Conservation (phyloP, 805 yeast genomes). For the Saturnispora quitensis region DNA sequence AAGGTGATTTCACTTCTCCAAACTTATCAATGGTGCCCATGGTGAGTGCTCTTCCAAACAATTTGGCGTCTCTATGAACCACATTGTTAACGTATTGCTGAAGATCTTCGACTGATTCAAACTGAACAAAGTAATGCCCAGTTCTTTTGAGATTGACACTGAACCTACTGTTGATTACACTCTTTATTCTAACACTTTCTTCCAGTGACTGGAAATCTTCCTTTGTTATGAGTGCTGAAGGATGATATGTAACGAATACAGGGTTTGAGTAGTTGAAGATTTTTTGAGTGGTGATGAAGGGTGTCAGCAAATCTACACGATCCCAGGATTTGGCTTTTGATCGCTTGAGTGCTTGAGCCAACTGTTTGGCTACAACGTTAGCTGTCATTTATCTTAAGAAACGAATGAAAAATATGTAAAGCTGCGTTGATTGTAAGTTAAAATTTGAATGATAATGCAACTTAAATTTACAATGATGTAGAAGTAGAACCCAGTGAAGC, state of each 20-base stretch:
- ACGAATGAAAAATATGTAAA: neutral
- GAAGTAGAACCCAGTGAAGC: neutral
- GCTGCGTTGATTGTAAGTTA: neutral
- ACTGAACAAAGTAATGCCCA: neutral
- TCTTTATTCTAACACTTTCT: neutral
- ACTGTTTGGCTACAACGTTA: neutral
- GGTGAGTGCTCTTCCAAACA: neutral
- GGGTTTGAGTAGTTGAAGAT: neutral
- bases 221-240: neutral
- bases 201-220: neutral
- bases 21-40: neutral
- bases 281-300: neutral
- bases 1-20: neutral
- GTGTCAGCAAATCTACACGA: neutral
- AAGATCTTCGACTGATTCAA: neutral
- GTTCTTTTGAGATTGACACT: neutral
- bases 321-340: neutral
- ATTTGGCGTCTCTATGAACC: neutral
- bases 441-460: neutral
- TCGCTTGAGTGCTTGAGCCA: neutral
- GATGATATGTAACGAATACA: slow-evolving; percentile 2
- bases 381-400: neutral
- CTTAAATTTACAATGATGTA: no score
- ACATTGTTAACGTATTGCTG: neutral
- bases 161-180: neutral